These are phyloP conservation scores for Closterium sp. DNA, from an alignment of 139 green algal species.

Conservation along the genomic window DNA sequence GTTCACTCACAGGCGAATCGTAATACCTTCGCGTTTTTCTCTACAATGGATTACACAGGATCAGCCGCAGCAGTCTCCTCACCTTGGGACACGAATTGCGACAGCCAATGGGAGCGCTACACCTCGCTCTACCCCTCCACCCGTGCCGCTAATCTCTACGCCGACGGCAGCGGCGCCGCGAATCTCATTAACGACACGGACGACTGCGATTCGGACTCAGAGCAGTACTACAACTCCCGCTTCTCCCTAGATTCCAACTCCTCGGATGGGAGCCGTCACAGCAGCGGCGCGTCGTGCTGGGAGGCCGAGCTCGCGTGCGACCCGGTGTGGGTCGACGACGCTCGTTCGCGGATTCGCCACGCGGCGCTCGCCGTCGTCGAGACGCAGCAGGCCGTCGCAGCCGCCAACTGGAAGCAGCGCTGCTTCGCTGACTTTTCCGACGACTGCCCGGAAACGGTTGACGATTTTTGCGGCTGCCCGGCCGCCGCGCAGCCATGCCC, in stretches of 20 bases:
- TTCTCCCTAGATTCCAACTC: neutral
- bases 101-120: neutral
- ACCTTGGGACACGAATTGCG: neutral
- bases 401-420: neutral
- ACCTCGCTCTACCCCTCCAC: neutral
- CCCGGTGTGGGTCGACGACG: slow-evolving; percentile 3
- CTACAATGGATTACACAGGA: neutral
- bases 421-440: neutral
- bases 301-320: neutral
- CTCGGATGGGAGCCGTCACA: neutral
- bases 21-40: neutral
- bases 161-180: too few relatives aligned
- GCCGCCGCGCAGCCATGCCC: neutral
- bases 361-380: neutral
- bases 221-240: neutral
- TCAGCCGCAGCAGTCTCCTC: neutral
- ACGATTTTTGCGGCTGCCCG: neutral
- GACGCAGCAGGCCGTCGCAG: neutral
- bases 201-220: neutral
- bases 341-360: neutral
- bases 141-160: too few relatives aligned
- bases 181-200: neutral
- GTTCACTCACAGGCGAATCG: neutral
- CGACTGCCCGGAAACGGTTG: neutral
- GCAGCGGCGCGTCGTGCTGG: neutral